A percentile compares a stretch with the other conserved stretches of the same genome.
These are phyloP conservation scores for Maudiozyma pseudohumilis DNA, from an alignment of 805 yeast species.

Conservation along the genomic window DNA sequence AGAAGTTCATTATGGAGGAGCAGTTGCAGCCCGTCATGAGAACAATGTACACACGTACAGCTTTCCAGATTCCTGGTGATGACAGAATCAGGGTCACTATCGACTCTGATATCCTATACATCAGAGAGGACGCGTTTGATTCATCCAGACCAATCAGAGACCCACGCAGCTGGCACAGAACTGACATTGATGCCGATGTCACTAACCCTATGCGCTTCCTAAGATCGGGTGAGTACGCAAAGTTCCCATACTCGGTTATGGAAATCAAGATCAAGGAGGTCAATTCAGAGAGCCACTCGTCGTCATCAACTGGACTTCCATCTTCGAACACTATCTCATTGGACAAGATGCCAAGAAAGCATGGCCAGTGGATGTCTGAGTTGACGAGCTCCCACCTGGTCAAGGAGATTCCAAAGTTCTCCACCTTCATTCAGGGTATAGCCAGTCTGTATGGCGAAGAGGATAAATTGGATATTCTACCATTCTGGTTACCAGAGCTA, in stretches of 20 bases:
- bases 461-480: slow-evolving; percentile 68
- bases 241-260: slow-evolving; percentile 81
- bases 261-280: slow-evolving; percentile 61
- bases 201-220: slow-evolving; percentile 60
- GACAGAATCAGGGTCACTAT: slow-evolving; percentile 83
- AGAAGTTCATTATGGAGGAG: slow-evolving; percentile 51
- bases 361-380: slow-evolving; percentile 73
- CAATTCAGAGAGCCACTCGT: slow-evolving; percentile 23
- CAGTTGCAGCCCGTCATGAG: slow-evolving; percentile 79
- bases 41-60: slow-evolving; percentile 81
- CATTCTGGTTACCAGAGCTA: slow-evolving; percentile 90
- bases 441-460: slow-evolving; percentile 84
- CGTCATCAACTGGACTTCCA: slow-evolving; percentile 19
- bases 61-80: slow-evolving; percentile 97
- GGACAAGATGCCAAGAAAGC: slow-evolving; percentile 38
- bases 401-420: slow-evolving; percentile 88
- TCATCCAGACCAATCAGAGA: slow-evolving; percentile 79
- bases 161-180: slow-evolving; percentile 83
- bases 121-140: slow-evolving; percentile 87
- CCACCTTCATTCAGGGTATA: slow-evolving; percentile 88
- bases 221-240: slow-evolving; percentile 75
- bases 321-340: slow-evolving; percentile 12
- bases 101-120: slow-evolving; percentile 78
- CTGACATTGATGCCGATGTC: slow-evolving; percentile 74
- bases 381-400: slow-evolving; percentile 74